phyloP scores from a whole-genome alignment of 2,329 filamentous ascomycete genomes.

The Apiospora pterosperma region DNA sequence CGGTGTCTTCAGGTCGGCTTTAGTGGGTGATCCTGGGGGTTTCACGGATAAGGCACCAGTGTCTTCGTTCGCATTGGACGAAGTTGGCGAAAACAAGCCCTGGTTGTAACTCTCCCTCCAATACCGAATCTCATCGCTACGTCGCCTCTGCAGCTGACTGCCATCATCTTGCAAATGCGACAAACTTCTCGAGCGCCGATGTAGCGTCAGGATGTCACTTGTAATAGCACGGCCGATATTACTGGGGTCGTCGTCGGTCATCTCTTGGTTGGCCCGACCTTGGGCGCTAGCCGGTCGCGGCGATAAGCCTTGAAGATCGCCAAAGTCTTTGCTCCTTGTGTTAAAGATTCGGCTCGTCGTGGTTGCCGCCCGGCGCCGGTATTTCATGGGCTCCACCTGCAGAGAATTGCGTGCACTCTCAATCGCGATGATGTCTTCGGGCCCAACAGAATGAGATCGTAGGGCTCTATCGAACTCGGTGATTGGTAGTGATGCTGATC shows the following conservation, averaged over 20 bases:
- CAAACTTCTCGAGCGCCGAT: slow-evolving; percentile 57
- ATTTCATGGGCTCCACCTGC: slow-evolving; percentile 38
- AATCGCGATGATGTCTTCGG: slow-evolving; percentile 50
- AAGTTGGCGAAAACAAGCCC: slow-evolving; percentile 47
- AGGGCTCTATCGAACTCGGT: slow-evolving; percentile 59
- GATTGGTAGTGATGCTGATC: slow-evolving; percentile 56
- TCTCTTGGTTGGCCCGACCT: slow-evolving; percentile 41
- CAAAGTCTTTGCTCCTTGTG: slow-evolving; percentile 34
- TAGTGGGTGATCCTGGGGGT: slow-evolving; percentile 26
- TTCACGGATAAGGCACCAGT: slow-evolving; percentile 24
- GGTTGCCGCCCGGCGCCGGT: slow-evolving; percentile 38
- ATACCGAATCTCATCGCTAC: slow-evolving; percentile 62
- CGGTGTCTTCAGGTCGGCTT: slow-evolving; percentile 32
- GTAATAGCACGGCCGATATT: slow-evolving; percentile 62
- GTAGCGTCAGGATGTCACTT: slow-evolving; percentile 45
- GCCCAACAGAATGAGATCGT: slow-evolving; percentile 58
- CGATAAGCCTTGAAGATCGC: slow-evolving; percentile 51
- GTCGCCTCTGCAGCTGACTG: slow-evolving; percentile 39
- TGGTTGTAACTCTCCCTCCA: slow-evolving; percentile 60
- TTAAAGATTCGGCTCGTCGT: slow-evolving; percentile 37
- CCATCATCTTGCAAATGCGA: slow-evolving; percentile 45
- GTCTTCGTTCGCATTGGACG: slow-evolving; percentile 39
- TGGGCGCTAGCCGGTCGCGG: slow-evolving; percentile 61
- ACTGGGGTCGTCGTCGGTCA: slow-evolving; percentile 38
- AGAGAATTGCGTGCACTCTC: slow-evolving; percentile 53